Percentiles rank a stretch among this genome's conserved stretches.
phyloP scores from a whole-genome alignment of 108 stramenopile genomes.

The Nitzschia inconspicua region DNA sequence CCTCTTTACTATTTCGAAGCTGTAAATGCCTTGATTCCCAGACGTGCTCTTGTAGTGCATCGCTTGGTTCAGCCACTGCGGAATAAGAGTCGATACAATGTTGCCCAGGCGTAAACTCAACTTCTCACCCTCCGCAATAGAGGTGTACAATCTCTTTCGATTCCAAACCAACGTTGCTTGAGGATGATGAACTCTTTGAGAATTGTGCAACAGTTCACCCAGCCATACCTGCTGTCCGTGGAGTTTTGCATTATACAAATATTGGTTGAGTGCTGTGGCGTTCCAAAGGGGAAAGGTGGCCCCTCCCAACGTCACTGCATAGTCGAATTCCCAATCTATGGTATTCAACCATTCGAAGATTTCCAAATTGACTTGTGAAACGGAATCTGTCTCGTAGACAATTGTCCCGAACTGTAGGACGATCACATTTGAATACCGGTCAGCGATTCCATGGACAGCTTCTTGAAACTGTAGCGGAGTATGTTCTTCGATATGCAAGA shows the following conservation, averaged over 20 bases:
- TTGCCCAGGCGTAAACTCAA: neutral
- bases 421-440: constrained; percentile 18
- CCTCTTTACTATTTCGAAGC: constrained; percentile 9
- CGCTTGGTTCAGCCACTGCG: constrained; percentile 9
- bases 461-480: constrained; percentile 2
- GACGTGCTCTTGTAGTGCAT: constrained; percentile 33
- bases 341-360: constrained; percentile 31
- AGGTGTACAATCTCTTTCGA: constrained; percentile 18
- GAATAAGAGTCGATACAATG: neutral
- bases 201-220: constrained; percentile 22
- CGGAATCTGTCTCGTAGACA: constrained; percentile 39
- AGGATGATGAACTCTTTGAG: neutral
- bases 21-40: constrained; percentile 40
- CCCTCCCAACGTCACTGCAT: constrained; percentile 28
- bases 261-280: constrained; percentile 17
- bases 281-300: constrained; percentile 32
- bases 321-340: constrained; percentile 41
- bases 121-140: neutral
- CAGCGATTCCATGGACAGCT: constrained; percentile 14
- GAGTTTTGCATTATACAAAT: constrained; percentile 11
- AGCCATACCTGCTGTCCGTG: constrained; percentile 37
- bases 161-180: too few species aligned
- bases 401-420: constrained; percentile 40
- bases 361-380: constrained; percentile 26
- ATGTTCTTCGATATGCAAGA: constrained; percentile 35